Percentiles rank a stretch among this genome's conserved stretches.
Evolutionary conservation across 805 yeast genomes (phyloP).

Genomic region (Geotrichum ghanense): DNA sequence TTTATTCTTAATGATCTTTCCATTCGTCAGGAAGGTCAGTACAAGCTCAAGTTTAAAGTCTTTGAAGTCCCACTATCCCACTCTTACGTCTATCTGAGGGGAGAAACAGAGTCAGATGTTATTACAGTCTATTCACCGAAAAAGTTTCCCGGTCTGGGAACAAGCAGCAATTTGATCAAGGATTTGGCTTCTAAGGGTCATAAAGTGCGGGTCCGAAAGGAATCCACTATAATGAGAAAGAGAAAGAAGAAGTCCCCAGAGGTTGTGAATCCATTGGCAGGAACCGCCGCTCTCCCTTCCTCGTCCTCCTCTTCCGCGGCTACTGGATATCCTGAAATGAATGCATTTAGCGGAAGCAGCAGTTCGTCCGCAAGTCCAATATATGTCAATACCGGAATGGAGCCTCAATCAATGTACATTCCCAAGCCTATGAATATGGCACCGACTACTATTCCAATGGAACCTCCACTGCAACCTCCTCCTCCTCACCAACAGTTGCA

Average conservation of each 20-base stretch:
- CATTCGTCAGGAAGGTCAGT: conserved; percentile 25
- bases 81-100: conserved; percentile 13
- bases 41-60: conserved; percentile 20
- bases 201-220: conserved; percentile 21
- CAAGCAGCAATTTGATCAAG: conserved; percentile 21
- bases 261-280: conserved; percentile 12
- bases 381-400: conserved; percentile 5
- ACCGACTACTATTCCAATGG: conserved; percentile 10
- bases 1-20: conserved; percentile 25
- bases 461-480: not conserved
- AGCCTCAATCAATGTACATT: conserved; percentile 2
- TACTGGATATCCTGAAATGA: conserved; percentile 6
- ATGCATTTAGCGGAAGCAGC: conserved; percentile 6
- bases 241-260: not conserved
- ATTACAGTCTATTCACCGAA: conserved; percentile 25
- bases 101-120: conserved; percentile 14
- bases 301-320: conserved; percentile 8
- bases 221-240: conserved; percentile 8
- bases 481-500: not conserved
- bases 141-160: conserved; percentile 25
- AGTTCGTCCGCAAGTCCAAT: conserved; percentile 5
- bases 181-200: conserved; percentile 23
- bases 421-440: conserved; percentile 3
- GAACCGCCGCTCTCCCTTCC: conserved; percentile 12
- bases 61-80: conserved; percentile 18